Base-by-base conservation (phyloP, 1,284 basidiomycete species). In the Trichosporon sp. region DNA sequence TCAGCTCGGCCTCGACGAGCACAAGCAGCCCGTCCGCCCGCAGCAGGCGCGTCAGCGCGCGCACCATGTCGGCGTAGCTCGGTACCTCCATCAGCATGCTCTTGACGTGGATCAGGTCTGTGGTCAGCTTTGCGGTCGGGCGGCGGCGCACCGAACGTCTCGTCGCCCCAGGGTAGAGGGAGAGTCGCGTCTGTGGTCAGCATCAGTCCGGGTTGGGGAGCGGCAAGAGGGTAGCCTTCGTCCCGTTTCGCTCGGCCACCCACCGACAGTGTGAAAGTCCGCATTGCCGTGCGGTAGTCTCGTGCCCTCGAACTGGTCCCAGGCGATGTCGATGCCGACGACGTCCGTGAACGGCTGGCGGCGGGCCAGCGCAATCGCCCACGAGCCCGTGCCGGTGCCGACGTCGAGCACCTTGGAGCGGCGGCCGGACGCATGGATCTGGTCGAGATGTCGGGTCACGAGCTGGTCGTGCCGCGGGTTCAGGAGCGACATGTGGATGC, bases 21-120 rank as follows among this genome's bases (percentile, higher is more conserved):
- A 82, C 73, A 25, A 83, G 66, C 63, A 82, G 44, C 0, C 82
- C 82, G 11, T 76, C 77, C 0, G 76, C 77, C 23, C 75, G 73
- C 5, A 83, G 72, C 1, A 77, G 65, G 11, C 75, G 62, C 0
- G 80, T 77, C 1, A 82, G 75, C 21, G 78, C 69, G 63, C 77
- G 74, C 31, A 82, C 58, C 13, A 83, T 65, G 4, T 65, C 34
- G 13, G 71, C 47, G 67, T 82, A 83, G 38, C 74, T 67, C 21
- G 76, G 75, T 21, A 80, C 71, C 4, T 75, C 73, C 62, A 78
- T 75, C 7, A 77, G 64, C 34, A 82, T 68, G 21, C 73, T 70
- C 67, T 79, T 77, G 68, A 82, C 77, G 65, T 83, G 82, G 53
- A 83, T 80, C 64, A 82, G 64, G 68, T 83, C 82, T 42, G 65